Evolutionary conservation across 352 stramenopile genomes (phyloP).

Genomic region (Aphanomyces invadans): DNA sequence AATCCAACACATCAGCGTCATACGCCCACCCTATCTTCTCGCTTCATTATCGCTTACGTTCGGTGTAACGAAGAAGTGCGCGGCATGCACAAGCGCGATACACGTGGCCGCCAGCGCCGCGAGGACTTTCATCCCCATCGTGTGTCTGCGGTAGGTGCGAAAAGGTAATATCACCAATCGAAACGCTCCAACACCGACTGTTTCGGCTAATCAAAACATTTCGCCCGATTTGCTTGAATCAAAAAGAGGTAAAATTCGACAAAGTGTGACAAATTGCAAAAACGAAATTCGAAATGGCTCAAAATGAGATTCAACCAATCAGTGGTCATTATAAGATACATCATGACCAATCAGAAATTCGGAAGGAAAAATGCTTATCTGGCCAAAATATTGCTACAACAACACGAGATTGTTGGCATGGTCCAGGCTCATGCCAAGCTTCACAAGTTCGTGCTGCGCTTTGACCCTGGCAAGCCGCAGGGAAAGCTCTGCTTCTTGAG

Average conservation of each 20-base stretch:
- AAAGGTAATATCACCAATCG: not conserved
- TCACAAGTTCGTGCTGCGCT: not conserved
- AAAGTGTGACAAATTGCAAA: too few relatives aligned
- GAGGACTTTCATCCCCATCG: too few relatives aligned
- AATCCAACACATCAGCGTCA: slow-evolving; percentile 2
- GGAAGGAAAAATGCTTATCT: too few relatives aligned
- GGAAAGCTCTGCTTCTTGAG: not conserved
- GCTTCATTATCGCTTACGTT: not conserved
- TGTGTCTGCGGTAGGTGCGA: not conserved
- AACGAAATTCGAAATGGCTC: too few relatives aligned
- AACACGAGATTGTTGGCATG: not conserved
- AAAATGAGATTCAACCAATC: too few relatives aligned
- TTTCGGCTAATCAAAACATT: slow-evolving; percentile 26
- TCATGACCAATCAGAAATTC: too few relatives aligned
- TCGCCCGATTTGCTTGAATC: not conserved
- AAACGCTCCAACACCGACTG: not conserved
- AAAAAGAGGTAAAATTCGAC: too few relatives aligned
- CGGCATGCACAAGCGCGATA: slow-evolving; percentile 9
- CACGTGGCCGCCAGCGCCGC: not conserved
- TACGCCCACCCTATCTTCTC: not conserved
- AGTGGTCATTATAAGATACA: too few relatives aligned
- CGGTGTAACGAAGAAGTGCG: slow-evolving; percentile 11
- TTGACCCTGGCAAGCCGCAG: not conserved
- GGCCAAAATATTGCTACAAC: not conserved
- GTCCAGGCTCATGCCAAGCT: not conserved